Evolutionary conservation across 768 basidiomycete genomes (phyloP), one percentile per base, ranked within the genome.

Genomic region (Harrya chromipes): DNA sequence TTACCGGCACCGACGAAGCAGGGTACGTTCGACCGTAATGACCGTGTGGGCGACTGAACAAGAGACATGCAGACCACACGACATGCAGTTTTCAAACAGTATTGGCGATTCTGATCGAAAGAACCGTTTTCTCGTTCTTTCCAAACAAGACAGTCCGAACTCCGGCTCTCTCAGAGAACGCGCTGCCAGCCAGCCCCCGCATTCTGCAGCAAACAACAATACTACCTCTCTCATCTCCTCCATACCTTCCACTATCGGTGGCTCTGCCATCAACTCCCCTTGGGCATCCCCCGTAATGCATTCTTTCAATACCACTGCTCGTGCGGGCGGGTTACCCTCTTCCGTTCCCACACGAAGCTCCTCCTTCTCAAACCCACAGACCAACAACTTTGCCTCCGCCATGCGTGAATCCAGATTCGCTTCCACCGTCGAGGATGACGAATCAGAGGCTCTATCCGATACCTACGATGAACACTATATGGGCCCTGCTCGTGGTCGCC

Each of bases 391-490:
- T 62, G 70, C 77, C 19, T 81, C 83, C 23, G 73, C 78, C 34
- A 82, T 87, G 79, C 81, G 84, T 36, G 85, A 84, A 46, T 69
- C 74, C 7, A 71, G 81, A 27, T 90, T 90, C 66, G 78, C 84
- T 6, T 87, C 85, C 20, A 90, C 87, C 1, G 81, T 86, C 57
- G 89, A 90, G 70, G 87, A 90, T 57, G 88, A 90, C 65, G 88
- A 90, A 67, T 80, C 79, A 1, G 85, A 87, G 46, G 70, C 69
- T 6, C 68, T 81, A 20, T 79, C 78, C 42, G 84, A 87, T 61
- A 77, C 76, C 39, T 83, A 83, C 59, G 84, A 85, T 39, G 80
- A 84, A 29, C 74, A 70, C 39, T 81, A 70, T 56, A 63, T 78
- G 6, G 73, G 71, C 26, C 68, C 79, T 24, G 62, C 69, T 33